Evolutionary conservation across 73 alveolate species (phyloP).

Genomic region (Effrenium voratum): DNA sequence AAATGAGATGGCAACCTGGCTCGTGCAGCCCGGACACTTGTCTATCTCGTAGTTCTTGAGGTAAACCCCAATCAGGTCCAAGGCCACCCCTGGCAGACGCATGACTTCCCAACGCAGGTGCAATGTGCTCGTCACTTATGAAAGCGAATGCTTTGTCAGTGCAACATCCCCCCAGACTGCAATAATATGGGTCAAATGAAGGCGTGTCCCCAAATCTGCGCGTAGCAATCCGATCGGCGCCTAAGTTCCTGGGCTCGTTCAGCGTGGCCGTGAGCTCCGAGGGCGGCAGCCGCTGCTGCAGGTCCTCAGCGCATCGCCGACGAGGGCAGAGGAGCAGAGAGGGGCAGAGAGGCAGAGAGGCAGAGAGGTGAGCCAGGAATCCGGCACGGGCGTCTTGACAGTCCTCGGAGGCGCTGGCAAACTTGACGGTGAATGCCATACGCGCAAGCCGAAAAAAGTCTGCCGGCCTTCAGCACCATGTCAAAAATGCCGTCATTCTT

Average conservation of each 20-base stretch:
- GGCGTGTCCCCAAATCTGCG: too few relatives aligned
- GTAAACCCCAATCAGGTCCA: constrained; percentile 90
- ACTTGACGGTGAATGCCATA: not conserved
- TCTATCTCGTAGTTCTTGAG: constrained; percentile 93
- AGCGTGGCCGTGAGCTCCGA: constrained; percentile 86
- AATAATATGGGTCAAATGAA: too few relatives aligned
- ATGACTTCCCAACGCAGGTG: too few relatives aligned
- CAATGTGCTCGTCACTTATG: too few relatives aligned
- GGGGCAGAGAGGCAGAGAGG: not conserved
- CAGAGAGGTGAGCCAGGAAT: not conserved
- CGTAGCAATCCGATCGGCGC: not conserved
- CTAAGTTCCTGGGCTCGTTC: constrained; percentile 75
- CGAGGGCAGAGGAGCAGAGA: not conserved
- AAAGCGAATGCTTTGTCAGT: too few relatives aligned
- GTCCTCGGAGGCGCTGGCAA: not conserved
- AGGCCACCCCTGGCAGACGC: constrained; percentile 71
- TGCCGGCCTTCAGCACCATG: constrained; percentile 68
- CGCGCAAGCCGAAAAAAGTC: not conserved
- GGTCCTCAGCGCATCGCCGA: not conserved
- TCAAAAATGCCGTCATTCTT: constrained; percentile 77
- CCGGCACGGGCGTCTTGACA: constrained; percentile 70
- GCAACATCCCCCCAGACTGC: too few relatives aligned
- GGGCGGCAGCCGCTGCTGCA: constrained; percentile 32
- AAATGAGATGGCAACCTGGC: not conserved
- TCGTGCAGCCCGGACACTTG: constrained; percentile 25